Evolutionary conservation across 192 early-diverging fungal species (phyloP).

Genomic region (Gorgonomyces haynaldii): DNA sequence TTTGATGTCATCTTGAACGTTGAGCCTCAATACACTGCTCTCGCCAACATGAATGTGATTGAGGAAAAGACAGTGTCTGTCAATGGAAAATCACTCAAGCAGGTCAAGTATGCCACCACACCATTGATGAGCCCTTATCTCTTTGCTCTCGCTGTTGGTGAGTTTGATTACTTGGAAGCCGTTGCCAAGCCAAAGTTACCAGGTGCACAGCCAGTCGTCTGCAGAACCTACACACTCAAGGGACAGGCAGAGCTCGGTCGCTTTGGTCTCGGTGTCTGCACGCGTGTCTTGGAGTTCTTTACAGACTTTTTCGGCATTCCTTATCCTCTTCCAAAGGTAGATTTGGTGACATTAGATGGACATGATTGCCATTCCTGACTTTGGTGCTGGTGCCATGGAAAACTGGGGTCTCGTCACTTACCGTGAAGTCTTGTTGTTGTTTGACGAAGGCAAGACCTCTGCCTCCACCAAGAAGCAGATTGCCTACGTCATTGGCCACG

Average conservation of each 20-base stretch:
- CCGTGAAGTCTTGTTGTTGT: conserved; percentile 71
- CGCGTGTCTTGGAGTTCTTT: conserved; percentile 70
- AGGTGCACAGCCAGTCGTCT: conserved; percentile 57
- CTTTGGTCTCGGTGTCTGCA: conserved; percentile 72
- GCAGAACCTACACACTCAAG: conserved; percentile 76
- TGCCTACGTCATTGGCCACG: conserved; percentile 87
- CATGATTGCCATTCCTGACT: conserved; percentile 86
- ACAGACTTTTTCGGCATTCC: conserved; percentile 74
- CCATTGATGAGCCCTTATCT: conserved; percentile 93
- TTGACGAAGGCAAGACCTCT: conserved; percentile 66
- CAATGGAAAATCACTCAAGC: conserved; percentile 49
- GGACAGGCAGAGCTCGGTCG: conserved; percentile 69
- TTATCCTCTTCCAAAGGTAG: conserved; percentile 81
- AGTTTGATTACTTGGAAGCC: conserved; percentile 84
- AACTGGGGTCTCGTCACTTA: conserved; percentile 97
- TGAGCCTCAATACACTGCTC: conserved; percentile 57
- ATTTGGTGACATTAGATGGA: conserved; percentile 40
- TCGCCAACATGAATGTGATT: conserved; percentile 86
- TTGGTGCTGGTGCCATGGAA: conserved; percentile 84
- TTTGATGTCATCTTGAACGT: conserved; percentile 85
- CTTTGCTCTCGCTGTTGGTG: conserved; percentile 84
- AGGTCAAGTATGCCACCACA: conserved; percentile 77
- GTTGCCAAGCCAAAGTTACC: conserved; percentile 48
- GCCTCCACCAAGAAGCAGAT: conserved; percentile 68
- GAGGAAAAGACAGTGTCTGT: conserved; percentile 47